Base-by-base conservation (phyloP, 257 asterid species). In the Misopates orontium region DNA sequence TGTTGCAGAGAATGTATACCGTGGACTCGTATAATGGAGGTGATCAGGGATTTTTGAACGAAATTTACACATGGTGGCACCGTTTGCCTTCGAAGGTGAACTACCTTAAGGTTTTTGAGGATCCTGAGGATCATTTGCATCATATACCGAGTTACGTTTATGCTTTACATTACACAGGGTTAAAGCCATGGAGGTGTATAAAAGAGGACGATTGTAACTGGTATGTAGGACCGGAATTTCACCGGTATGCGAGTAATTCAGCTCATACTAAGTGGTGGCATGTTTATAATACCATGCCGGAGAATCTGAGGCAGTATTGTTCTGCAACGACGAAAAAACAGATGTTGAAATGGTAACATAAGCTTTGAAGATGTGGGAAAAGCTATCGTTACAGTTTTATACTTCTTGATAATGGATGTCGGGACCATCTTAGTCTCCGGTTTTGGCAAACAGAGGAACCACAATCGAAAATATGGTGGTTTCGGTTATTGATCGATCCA, bases 131-230 rank as follows among this genome's bases (percentile, higher is more conserved):
- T 41, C 57, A 18, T 0, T 23, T 42, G 39, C 86, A 69, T 63
- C 73, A 68, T 54, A 59, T 86, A 16, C 74, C 78, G 0, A 32
- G 70, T 22, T 72, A 81, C 8, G 78, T 78, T 24, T 80, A 78
- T 40, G 87, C 86, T 2, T 70, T 91, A 67, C 98, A 91, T 76
- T 91, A 84, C 74, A 75, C 90, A 0, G 98, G 98, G 0, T 25
- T 88, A 70, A 91, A 91, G 91, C 96, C 98, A 8, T 91, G 98
- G 98, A 86, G 74, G 89, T 91, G 98, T 40, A 48, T 51, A n/a
- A 47, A 76, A 18, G 87, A 83, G 13, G 76, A 71, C 17, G 98
- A 91, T 50, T 88, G 98, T 39, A 91, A 88, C 25, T 91, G 98
- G 98, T 96, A 84, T 52, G 62, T 16, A 21, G 42, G 42, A 10